Evolutionary conservation across 495 filamentous ascomycete species (phyloP).

Genomic region (Aspergillus avenaceus): DNA sequence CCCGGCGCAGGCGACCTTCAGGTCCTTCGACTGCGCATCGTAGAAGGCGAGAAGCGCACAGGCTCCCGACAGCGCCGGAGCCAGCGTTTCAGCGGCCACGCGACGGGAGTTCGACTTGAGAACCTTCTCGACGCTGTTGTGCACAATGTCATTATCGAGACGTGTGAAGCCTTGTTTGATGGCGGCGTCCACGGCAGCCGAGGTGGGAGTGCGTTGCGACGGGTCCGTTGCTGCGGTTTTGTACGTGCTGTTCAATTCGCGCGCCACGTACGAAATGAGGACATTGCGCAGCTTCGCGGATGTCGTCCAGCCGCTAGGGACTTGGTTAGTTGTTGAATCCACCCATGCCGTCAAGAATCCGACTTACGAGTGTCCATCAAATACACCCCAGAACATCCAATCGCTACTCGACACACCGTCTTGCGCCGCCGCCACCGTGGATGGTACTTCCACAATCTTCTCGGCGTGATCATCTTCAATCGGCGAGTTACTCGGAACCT

Average conservation of each 20-base stretch:
- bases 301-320: slow-evolving; percentile 84
- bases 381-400: slow-evolving; percentile 99
- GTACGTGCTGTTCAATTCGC: slow-evolving; percentile 92
- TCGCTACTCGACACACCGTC: slow-evolving; percentile 62
- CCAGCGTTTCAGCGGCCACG: slow-evolving; percentile 83
- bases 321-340: not conserved
- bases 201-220: slow-evolving; percentile 54
- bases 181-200: slow-evolving; percentile 78
- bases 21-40: slow-evolving; percentile 73
- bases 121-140: slow-evolving; percentile 84
- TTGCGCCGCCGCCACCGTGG: slow-evolving; percentile 46
- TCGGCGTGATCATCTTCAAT: slow-evolving; percentile 98
- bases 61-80: slow-evolving; percentile 89
- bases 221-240: slow-evolving; percentile 67
- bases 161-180: slow-evolving; percentile 89
- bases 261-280: slow-evolving; percentile 85
- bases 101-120: slow-evolving; percentile 80
- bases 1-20: slow-evolving; percentile 90
- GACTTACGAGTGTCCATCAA: slow-evolving; percentile 85
- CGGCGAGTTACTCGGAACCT: slow-evolving; percentile 92
- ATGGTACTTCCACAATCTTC: slow-evolving; percentile 88
- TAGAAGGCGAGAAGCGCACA: slow-evolving; percentile 97
- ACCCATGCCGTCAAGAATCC: not conserved
- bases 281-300: slow-evolving; percentile 92
- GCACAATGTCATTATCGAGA: slow-evolving; percentile 88